Base-by-base conservation (phyloP, 1,139 yeast species). In the Pneumocystis oryctolagi region DNA sequence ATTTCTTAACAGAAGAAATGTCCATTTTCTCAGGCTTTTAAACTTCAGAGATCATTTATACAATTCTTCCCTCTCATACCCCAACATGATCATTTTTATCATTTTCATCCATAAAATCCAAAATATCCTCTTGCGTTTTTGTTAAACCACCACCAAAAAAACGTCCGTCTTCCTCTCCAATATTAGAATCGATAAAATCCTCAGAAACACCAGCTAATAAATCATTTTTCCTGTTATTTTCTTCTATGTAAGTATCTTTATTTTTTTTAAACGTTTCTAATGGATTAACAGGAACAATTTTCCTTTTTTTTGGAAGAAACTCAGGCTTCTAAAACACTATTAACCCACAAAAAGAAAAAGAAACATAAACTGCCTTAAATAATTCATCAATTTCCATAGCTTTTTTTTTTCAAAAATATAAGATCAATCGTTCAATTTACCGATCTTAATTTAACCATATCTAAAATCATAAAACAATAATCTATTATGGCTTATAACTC, bases 91-190 rank as follows among this genome's bases (percentile, higher is more conserved):
- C 61, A 3, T 64, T 65, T 5, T 64, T 65, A n/a, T 69, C 71
- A 12, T 66, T 63, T n/a, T 62, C 66, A 28, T 73, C 72, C 16
- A 71, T 67, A 40, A 67, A 70, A 30, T 70, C 70, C 32, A 70
- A 61, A 18, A 70, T 68, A 25, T 68, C 65, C n/a, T 66, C 65
- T 42, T 69, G 68, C 40, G 62, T 66, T 3, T 66, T 67, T 25
- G 69, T 68, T n/a, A 70, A 63, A 5, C 73, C 74, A 8, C 71
- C 70, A 9, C 70, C 70, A 40, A 68, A 70, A 61, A 72, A 71
- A 28, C 73, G 66, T 31, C 68, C 71, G 28, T 69, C 71, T 37
- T 67, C 70, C 31, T 66, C 69, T 16, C 12, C 55, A 12, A 47
- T n/a, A 2, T 8, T n/a, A 12, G 1, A 2, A 3, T 5, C 20